These are phyloP conservation scores for Aspergillus eucalypticola DNA, from an alignment of 2,329 filamentous ascomycete species.

Conservation along the genomic window DNA sequence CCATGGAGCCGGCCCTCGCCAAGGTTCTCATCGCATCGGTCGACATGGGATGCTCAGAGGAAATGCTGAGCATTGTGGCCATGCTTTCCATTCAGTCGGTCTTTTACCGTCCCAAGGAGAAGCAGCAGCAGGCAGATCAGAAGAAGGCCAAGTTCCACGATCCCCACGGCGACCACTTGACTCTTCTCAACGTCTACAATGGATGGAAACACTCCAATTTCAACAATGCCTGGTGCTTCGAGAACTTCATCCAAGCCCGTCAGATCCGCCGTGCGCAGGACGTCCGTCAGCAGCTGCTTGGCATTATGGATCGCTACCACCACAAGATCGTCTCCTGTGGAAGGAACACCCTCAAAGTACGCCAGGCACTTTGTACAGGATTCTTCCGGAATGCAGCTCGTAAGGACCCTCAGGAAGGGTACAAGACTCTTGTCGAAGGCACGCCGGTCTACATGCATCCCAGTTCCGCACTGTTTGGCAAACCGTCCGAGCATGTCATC, in stretches of 20 bases:
- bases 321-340: slow-evolving; percentile 83
- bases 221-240: slow-evolving; percentile 89
- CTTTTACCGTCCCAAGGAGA: slow-evolving; percentile 96
- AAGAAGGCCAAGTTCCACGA: slow-evolving; percentile 99
- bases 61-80: slow-evolving; percentile 89
- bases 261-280: slow-evolving; percentile 88
- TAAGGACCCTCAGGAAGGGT: slow-evolving; percentile 94
- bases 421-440: slow-evolving; percentile 94
- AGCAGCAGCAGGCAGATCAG: slow-evolving; percentile 92
- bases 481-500: slow-evolving; percentile 93
- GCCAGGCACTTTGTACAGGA: slow-evolving; percentile 84
- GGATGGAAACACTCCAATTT: slow-evolving; percentile 87
- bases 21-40: slow-evolving; percentile 89
- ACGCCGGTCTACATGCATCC: slow-evolving; percentile 96
- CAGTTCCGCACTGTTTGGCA: slow-evolving; percentile 86
- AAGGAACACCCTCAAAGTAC: slow-evolving; percentile 80
- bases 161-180: slow-evolving; percentile 89
- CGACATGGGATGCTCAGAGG: slow-evolving; percentile 85
- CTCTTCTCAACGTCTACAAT: slow-evolving; percentile 94
- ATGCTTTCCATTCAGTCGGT: slow-evolving; percentile 87
- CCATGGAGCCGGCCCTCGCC: slow-evolving; percentile 90
- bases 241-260: slow-evolving; percentile 94
- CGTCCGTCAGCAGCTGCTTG: slow-evolving; percentile 85
- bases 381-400: slow-evolving; percentile 95
- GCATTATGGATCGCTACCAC: slow-evolving; percentile 90